Evolutionary conservation across 441 rosid species (phyloP), one percentile per base, ranked within the genome.

Genomic region (Erysimum pusillum): DNA sequence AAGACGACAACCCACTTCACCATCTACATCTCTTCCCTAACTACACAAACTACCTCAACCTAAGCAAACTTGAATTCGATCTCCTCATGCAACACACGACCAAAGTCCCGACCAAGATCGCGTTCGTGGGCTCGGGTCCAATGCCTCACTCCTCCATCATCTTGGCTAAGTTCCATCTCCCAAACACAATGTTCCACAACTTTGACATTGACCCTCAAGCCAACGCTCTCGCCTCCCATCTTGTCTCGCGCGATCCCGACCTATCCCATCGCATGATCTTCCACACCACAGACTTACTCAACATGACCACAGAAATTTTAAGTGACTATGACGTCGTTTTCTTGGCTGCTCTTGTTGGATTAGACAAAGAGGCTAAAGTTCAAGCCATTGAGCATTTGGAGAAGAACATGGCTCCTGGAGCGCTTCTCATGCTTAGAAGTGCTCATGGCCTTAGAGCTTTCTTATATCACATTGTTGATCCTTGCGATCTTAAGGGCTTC

Each of bases 341-440:
- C 83, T 82, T 93, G 75, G 97, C 98, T 0, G 89, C 96, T 13
- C 86, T 90, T 0, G 94, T 93, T 18, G 98, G 98, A 10, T 86
- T 90, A 92, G 86, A 82, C 71, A 88, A 81, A 85, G 92, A 87
- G 51, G 88, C 71, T 49, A 93, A 93, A 82, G 77, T 82, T 35
- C 71, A 63, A 57, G 83, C 86, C 49, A 68, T 90, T 39, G 90
- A 84, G 14, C 97, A 90, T 81, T 44, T 93, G 83, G 88, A 82
- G 5, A 87, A 87, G 77, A 69, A 84, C 73, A 90, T 93, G 97
- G 84, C 86, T 69, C 87, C 87, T 2, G 92, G 91, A 8, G 85
- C 90, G 13, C 9, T 83, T 4, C 58, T 91, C 61, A 83, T 93
- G 96, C 76, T 90, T 49, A 85, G 98, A 78, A 91, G 98, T 64